phyloP scores from a whole-genome alignment of 208 protist genomes.

The Naegleria gruberi region DNA sequence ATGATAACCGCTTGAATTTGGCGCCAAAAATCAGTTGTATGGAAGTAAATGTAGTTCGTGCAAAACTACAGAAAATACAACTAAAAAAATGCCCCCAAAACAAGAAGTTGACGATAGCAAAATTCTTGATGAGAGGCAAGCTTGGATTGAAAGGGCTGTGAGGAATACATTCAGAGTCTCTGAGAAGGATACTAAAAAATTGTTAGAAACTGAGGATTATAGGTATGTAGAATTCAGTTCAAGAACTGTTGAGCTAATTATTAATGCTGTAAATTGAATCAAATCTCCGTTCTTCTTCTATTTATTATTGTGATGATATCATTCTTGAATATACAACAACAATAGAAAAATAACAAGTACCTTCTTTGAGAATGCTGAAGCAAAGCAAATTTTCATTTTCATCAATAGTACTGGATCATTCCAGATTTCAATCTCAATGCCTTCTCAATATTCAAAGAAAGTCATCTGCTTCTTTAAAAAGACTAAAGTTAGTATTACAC shows the following conservation, averaged over 20 bases:
- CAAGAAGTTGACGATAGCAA: neutral
- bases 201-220: neutral
- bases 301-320: neutral
- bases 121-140: constrained; percentile 1
- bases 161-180: neutral
- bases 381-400: neutral
- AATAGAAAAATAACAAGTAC: neutral
- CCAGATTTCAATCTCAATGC: neutral
- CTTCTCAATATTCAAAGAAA: neutral
- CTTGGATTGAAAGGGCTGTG: neutral
- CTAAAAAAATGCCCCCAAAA: neutral
- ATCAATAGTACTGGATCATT: neutral
- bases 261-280: too few species aligned
- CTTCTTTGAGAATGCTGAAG: neutral
- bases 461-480: neutral
- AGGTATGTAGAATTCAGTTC: neutral
- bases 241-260: neutral
- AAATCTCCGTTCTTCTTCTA: neutral
- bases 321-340: neutral
- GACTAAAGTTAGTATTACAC: neutral
- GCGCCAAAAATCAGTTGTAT: too few species aligned
- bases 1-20: too few species aligned
- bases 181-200: neutral
- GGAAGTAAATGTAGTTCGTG: neutral
- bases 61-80: neutral